Base-by-base conservation (phyloP, 2,329 filamentous ascomycete species). In the Pseudogymnoascus sp. region DNA sequence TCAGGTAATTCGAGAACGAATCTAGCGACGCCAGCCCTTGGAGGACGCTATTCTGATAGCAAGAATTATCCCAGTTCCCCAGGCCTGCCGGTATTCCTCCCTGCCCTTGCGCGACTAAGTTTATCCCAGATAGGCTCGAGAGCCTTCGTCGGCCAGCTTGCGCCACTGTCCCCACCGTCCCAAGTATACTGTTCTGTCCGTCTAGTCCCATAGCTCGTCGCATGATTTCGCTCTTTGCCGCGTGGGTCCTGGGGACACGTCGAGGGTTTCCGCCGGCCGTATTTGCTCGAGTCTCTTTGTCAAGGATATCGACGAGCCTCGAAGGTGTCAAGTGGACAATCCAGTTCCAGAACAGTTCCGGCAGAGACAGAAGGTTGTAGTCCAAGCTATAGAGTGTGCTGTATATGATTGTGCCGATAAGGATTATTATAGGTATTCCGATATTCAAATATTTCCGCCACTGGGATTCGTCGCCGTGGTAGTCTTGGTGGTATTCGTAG, bases 41-140 rank as follows among this genome's bases (percentile, higher is more conserved):
- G 10, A 99, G 85, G 18, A 97, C 88, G 73, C 93, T 97, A 75
- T 99, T 99, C 75, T 97, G 95, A 74, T 96, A 99, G 78, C 95
- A 97, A 1, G 92, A 96, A 73, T 97, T 96, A 77, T 96, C 91
- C 78, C 87, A 88, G 74, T 99, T 99, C 8, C 91, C 91, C 62
- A 97, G 78, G 0, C 95, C 95, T 1, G 79, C 81, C 60, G 80
- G 89, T 51, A 81, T 77, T 23, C 75, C 71, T 23, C 74, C 74
- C 23, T 70, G 68, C 67, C 73, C 62, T 71, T 76, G 42, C 76
- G 79, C 0, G 82, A 83, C 57, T 16, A 63, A 39, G n/a, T 68
- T 70, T 11, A 74, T 66, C 2, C 69, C 66, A 21, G 71, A 66
- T 16, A 87, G 73, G 11, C 79, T 81, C 40, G 78, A 79, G 2